Conservation (phyloP, 495 filamentous ascomycete species). For the Aspergillus baeticus region DNA sequence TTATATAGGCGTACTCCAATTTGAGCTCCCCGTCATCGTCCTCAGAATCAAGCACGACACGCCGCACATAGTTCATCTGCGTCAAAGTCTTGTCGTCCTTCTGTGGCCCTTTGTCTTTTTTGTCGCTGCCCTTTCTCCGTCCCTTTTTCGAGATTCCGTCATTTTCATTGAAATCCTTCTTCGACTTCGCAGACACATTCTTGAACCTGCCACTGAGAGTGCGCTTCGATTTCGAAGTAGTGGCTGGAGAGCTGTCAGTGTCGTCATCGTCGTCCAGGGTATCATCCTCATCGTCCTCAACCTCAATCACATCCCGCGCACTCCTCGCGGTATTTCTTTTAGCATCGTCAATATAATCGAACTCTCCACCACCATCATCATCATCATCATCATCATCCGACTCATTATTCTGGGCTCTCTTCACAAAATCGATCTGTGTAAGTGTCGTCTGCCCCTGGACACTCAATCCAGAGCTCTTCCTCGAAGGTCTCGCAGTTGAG, state of each 20-base stretch:
- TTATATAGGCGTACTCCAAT: constrained; percentile 33
- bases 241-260: constrained; percentile 22
- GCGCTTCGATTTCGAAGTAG: constrained; percentile 14
- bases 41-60: constrained; percentile 38
- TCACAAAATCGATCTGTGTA: constrained; percentile 46
- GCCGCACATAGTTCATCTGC: constrained; percentile 48
- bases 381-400: constrained; percentile 25
- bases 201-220: constrained; percentile 22
- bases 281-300: constrained; percentile 28
- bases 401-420: constrained; percentile 16
- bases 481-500: constrained; percentile 21
- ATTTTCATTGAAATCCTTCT: constrained; percentile 1
- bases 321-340: not conserved
- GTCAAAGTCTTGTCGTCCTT: constrained; percentile 44
- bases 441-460: constrained; percentile 36
- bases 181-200: constrained; percentile 12
- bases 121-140: constrained; percentile 21
- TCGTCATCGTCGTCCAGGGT: constrained; percentile 23
- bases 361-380: too few relatives aligned
- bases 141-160: constrained; percentile 4
- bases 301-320: constrained; percentile 22
- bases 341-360: constrained; percentile 27
- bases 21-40: constrained; percentile 41
- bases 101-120: constrained; percentile 25
- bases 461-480: constrained; percentile 20